Conservation (phyloP, 2,329 filamentous ascomycete genomes). For the Venturia oleaginea region DNA sequence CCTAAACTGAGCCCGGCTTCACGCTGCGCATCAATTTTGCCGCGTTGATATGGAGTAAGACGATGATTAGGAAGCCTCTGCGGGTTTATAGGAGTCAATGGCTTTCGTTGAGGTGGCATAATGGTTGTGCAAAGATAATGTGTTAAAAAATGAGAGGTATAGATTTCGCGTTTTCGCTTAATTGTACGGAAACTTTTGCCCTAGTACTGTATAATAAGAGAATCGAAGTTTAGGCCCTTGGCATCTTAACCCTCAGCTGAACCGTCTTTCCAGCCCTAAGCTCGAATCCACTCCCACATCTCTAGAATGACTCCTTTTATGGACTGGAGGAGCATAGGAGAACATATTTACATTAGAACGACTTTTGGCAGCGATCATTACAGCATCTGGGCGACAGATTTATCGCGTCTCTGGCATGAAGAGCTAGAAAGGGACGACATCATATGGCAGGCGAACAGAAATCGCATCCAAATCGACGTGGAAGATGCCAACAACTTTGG, state of each 20-base stretch:
- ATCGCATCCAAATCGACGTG: conserved; percentile 7
- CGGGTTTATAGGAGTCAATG: too few species aligned
- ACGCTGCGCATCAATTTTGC: too few species aligned
- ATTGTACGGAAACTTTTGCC: too few species aligned
- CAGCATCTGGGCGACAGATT: conserved; percentile 11
- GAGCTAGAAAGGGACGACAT: conserved; percentile 9
- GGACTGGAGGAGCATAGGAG: conserved; percentile 2
- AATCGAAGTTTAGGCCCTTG: background rate
- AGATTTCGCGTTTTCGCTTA: too few species aligned
- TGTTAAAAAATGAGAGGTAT: too few species aligned
- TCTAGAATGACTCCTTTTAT: background rate
- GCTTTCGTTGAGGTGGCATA: too few species aligned
- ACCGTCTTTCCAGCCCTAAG: background rate
- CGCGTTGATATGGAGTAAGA: too few species aligned
- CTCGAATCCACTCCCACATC: background rate
- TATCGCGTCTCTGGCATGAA: conserved; percentile 8
- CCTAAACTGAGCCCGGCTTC: too few species aligned
- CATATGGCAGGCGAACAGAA: conserved; percentile 4
- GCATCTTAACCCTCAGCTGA: background rate
- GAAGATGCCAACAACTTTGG: conserved; percentile 3
- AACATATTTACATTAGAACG: conserved; percentile 8
- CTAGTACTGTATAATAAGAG: too few species aligned
- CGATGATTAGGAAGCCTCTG: too few species aligned
- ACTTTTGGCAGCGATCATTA: conserved; percentile 4
- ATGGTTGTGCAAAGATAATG: too few species aligned